Evolutionary conservation across 2,329 filamentous ascomycete species (phyloP).

Genomic region (Colletotrichum lentis): DNA sequence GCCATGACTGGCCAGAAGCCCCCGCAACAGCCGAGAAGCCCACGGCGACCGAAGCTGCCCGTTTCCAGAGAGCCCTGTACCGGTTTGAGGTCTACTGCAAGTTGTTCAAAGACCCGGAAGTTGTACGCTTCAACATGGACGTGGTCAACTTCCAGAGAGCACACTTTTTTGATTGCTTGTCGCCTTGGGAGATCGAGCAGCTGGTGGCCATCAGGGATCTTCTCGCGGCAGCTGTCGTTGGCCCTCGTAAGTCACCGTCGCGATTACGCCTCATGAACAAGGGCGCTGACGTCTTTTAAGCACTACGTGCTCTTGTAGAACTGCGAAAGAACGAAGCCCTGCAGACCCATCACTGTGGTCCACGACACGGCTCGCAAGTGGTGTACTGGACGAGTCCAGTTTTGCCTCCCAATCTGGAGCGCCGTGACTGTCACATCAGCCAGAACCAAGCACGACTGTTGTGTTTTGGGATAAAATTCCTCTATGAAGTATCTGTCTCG

Average conservation of each 20-base stretch:
- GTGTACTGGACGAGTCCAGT: conserved; percentile 27
- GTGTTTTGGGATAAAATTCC: conserved; percentile 31
- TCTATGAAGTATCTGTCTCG: conserved; percentile 20
- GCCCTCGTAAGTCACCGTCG: conserved; percentile 25
- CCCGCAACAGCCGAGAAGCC: conserved; percentile 1
- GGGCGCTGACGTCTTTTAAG: not conserved
- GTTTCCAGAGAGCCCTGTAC: conserved; percentile 30
- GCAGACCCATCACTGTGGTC: conserved; percentile 24
- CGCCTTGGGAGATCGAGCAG: conserved; percentile 34
- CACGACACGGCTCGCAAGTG: conserved; percentile 17
- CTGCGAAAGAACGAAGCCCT: conserved; percentile 25
- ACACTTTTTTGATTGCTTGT: conserved; percentile 31
- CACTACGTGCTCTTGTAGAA: conserved; percentile 26
- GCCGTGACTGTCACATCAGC: conserved; percentile 29
- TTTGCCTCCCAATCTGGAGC: conserved; percentile 25
- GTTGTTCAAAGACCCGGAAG: conserved; percentile 30
- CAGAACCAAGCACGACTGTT: conserved; percentile 31
- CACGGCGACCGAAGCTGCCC: conserved; percentile 11
- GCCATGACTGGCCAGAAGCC: conserved; percentile 23
- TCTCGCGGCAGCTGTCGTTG: conserved; percentile 25
- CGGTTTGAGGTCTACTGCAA: conserved; percentile 33
- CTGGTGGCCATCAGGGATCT: conserved; percentile 19
- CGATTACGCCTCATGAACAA: not conserved
- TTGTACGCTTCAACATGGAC: conserved; percentile 32
- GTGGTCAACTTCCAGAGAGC: conserved; percentile 29